phyloP scores from a whole-genome alignment of 2,329 filamentous ascomycete species.

The Coleophoma cylindrospora region DNA sequence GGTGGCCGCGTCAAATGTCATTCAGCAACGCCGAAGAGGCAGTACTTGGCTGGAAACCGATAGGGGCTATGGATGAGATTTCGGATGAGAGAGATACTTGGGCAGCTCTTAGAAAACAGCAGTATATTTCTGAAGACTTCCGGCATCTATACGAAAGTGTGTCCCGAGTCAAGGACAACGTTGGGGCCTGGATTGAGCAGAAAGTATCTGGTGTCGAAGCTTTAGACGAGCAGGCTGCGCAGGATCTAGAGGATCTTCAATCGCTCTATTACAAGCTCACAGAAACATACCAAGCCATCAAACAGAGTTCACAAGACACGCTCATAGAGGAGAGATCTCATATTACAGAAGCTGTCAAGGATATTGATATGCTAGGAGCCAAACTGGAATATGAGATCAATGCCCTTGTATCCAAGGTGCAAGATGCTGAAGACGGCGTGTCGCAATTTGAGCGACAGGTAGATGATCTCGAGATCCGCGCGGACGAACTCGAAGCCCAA shows the following conservation, averaged over 20 bases:
- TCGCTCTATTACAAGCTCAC: conserved; percentile 63
- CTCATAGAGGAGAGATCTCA: conserved; percentile 63
- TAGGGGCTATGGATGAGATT: conserved; percentile 38
- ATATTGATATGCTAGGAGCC: conserved; percentile 74
- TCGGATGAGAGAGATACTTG: conserved; percentile 23
- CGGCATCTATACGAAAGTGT: conserved; percentile 49
- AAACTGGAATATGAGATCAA: conserved; percentile 91
- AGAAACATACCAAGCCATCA: conserved; percentile 65
- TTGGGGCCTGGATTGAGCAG: conserved; percentile 56
- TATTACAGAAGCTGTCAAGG: conserved; percentile 67
- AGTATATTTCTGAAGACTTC: conserved; percentile 45
- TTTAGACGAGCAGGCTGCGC: conserved; percentile 57
- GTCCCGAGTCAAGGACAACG: conserved; percentile 41
- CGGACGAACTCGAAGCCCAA: conserved; percentile 52
- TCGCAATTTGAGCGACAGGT: conserved; percentile 76
- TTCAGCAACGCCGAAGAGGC: conserved; percentile 73
- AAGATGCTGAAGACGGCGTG: conserved; percentile 83
- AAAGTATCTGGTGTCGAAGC: conserved; percentile 51
- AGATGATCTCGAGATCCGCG: conserved; percentile 60
- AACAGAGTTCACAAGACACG: conserved; percentile 62
- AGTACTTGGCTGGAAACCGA: conserved; percentile 60
- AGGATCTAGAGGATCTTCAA: conserved; percentile 62
- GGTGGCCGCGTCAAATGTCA: conserved; percentile 68
- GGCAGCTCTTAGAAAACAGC: conserved; percentile 28
- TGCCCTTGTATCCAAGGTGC: conserved; percentile 70